Evolutionary conservation across 2,329 filamentous ascomycete genomes (phyloP).

Genomic region (Lecanicillium sp.): DNA sequence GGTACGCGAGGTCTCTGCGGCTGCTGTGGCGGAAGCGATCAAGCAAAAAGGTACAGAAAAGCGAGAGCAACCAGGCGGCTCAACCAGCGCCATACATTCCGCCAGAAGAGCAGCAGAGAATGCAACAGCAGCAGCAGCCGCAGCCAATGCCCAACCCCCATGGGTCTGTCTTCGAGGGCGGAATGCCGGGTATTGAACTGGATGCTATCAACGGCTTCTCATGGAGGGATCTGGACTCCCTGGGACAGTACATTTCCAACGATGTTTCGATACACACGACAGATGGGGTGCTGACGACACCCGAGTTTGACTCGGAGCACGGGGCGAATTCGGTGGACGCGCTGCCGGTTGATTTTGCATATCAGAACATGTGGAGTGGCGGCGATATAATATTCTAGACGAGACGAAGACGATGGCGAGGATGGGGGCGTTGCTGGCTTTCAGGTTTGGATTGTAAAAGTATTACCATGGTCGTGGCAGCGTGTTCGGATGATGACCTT

Average conservation of each 20-base stretch:
- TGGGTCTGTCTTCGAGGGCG: constrained; percentile 14
- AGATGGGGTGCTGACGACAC: constrained; percentile 22
- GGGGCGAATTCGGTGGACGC: constrained; percentile 13
- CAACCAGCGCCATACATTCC: constrained; percentile 23
- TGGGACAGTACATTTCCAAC: constrained; percentile 45
- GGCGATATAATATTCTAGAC: constrained; percentile 14
- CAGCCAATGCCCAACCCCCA: constrained; percentile 9
- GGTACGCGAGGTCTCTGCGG: constrained; percentile 55
- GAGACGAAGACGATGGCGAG: too few species aligned
- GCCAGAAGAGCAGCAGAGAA: too few species aligned
- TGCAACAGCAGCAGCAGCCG: constrained; percentile 26
- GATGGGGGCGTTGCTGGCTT: too few species aligned
- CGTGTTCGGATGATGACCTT: too few species aligned
- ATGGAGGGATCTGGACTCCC: constrained; percentile 54
- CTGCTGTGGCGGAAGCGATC: constrained; percentile 48
- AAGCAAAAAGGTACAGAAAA: constrained; percentile 16
- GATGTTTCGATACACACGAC: constrained; percentile 19
- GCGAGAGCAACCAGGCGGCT: constrained; percentile 15
- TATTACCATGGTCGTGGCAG: too few species aligned
- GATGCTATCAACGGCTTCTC: constrained; percentile 51
- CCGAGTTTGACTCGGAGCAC: constrained; percentile 23
- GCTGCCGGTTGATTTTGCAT: constrained; percentile 13
- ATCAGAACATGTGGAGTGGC: constrained; percentile 14
- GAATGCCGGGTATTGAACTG: constrained; percentile 30
- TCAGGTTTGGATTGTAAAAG: too few species aligned